These are phyloP conservation scores for Diacronema lutheri DNA, from an alignment of 78 protist species.

Conservation along the genomic window DNA sequence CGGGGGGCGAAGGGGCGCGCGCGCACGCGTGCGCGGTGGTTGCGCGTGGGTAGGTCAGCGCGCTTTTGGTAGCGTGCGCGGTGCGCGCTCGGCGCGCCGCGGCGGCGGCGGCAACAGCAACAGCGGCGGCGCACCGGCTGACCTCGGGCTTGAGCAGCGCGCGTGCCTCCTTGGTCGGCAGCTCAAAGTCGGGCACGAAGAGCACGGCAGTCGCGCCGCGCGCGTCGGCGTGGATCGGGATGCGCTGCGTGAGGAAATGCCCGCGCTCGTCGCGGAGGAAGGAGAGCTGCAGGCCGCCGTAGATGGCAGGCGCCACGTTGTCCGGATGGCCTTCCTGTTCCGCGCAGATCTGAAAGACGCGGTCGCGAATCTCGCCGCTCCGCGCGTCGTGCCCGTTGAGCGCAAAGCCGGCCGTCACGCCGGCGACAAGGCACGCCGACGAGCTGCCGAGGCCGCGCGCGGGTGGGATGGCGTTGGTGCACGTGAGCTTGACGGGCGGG, in stretches of 20 bases:
- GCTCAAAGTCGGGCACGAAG: constrained; percentile 50
- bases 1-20: too few species aligned
- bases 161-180: constrained; percentile 35
- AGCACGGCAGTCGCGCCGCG: constrained; percentile 47
- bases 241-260: constrained; percentile 33
- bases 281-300: constrained; percentile 47
- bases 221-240: constrained; percentile 12
- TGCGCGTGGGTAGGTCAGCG: too few species aligned
- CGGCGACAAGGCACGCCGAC: constrained; percentile 52
- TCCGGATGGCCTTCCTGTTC: constrained; percentile 60
- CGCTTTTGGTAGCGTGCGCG: too few species aligned
- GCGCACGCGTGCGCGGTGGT: too few species aligned
- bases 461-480: constrained; percentile 29
- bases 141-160: constrained; percentile 8
- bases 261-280: neutral
- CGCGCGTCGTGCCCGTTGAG: constrained; percentile 43
- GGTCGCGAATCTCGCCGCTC: neutral
- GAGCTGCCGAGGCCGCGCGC: constrained; percentile 46
- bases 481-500: constrained; percentile 2
- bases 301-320: constrained; percentile 60
- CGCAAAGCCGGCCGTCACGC: constrained; percentile 51
- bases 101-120: too few species aligned
- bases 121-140: neutral
- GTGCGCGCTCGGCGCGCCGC: too few species aligned
- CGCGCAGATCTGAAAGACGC: constrained; percentile 44